phyloP scores from a whole-genome alignment of 805 yeast species.

The Yarrowia hollandica region DNA sequence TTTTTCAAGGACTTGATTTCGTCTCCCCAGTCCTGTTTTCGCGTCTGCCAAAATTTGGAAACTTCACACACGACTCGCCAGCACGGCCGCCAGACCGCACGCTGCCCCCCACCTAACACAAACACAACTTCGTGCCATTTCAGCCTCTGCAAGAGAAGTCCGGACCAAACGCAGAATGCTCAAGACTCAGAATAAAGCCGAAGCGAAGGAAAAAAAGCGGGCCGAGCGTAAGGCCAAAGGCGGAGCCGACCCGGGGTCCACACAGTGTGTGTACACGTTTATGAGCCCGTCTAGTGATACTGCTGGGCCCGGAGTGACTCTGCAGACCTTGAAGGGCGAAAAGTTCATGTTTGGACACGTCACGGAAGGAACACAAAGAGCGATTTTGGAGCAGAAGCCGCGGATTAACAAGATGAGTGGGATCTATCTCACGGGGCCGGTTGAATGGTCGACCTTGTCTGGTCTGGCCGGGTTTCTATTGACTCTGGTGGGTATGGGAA shows the following conservation, averaged over 20 bases:
- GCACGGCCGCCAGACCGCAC: background rate
- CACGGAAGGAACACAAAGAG: constrained; percentile 85
- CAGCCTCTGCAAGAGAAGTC: no score
- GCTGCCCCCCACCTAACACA: background rate
- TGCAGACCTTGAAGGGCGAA: constrained; percentile 51
- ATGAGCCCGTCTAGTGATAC: constrained; percentile 48
- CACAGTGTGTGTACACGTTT: background rate
- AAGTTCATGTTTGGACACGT: constrained; percentile 73
- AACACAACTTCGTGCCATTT: no score
- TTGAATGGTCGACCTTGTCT: constrained; percentile 77
- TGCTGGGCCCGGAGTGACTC: constrained; percentile 50
- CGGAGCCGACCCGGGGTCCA: background rate
- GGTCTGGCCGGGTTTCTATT: constrained; percentile 89
- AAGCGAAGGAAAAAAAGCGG: no score
- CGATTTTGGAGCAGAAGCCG: constrained; percentile 59
- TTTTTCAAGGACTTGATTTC: no score
- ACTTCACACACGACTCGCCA: background rate
- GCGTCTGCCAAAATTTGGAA: background rate
- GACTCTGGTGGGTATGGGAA: constrained; percentile 68
- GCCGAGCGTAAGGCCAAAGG: no score
- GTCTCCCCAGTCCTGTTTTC: no score
- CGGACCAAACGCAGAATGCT: no score
- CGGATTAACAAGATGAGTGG: constrained; percentile 59
- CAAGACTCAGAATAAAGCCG: no score
- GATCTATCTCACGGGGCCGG: constrained; percentile 75